Evolutionary conservation across 352 stramenopile genomes (phyloP), one percentile per base, ranked within the genome.

Genomic region (Globisporangium rhizosaccharum): DNA sequence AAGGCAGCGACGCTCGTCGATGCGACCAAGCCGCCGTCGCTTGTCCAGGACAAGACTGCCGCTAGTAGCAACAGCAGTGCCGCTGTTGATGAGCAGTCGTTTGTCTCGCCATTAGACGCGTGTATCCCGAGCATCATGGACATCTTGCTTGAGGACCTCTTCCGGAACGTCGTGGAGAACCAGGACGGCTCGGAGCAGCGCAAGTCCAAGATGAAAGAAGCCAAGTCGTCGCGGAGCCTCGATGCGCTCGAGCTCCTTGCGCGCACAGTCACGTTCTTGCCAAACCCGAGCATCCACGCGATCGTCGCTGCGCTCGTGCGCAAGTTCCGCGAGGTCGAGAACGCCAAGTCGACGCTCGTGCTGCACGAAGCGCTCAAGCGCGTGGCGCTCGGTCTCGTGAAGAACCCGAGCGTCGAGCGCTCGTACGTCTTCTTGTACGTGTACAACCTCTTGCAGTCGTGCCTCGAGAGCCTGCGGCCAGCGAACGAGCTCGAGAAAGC

Each of bases 151-250:
- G 79, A 87, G 17, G 83, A 96, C 48, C 51, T 96, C 44, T 96
- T 94, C 71, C 81, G 88, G 26, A 73, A 71, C 51, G 72, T 73
- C 51, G 73, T 82, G 3, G 76, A 85, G 53, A 81, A 82, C 62
- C 76, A 84, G 42, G 59, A 81, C 59, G 63, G 85, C 37, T 58
- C 75, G 51, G 77, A 73, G 25, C 65, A 61, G 47, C 59, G 73
- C 56, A 92, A 96, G 62, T 95, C 86, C 50, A 94, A 96, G 66
- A 96, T 92, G 68, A 93, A 94, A 66, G 88, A 96, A 52, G 83
- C 88, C 30, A 86, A 84, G 52, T 76, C 76, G 3, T 85, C 69
- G 57, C 83, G 82, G 14, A 85, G 80, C 47, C 72, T 79, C 39
- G 85, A 96, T 53, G 86, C 84, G 2, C 54, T 96, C 0, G 88